Percentiles rank a stretch among this genome's conserved stretches.
phyloP scores from a whole-genome alignment of 2,329 filamentous ascomycete genomes.

The Onygenales sp. region DNA sequence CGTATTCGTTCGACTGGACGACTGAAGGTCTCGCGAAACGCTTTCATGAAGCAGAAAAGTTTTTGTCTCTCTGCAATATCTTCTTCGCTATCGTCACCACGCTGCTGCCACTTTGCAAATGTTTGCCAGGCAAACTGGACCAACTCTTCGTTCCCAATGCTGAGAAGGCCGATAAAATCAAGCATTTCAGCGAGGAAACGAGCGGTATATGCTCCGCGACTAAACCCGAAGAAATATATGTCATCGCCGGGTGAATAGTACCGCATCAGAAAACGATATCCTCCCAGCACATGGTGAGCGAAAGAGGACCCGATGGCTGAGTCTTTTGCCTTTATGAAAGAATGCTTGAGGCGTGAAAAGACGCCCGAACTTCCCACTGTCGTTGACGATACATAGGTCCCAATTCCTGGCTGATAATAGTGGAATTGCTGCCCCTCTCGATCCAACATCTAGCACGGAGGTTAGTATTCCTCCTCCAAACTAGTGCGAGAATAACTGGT shows the following conservation, averaged over 20 bases:
- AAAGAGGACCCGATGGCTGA: constrained; percentile 25
- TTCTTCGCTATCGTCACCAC: constrained; percentile 15
- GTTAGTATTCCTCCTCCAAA: background rate
- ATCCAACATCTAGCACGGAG: constrained; percentile 30
- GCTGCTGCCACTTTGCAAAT: constrained; percentile 23
- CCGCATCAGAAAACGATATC: constrained; percentile 48
- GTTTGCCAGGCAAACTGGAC: constrained; percentile 39
- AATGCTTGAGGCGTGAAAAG: constrained; percentile 14
- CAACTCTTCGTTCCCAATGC: constrained; percentile 45
- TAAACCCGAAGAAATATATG: constrained; percentile 50
- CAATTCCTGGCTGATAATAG: constrained; percentile 28
- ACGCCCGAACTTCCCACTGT: constrained; percentile 23
- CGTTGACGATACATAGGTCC: constrained; percentile 33
- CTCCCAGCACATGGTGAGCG: constrained; percentile 43
- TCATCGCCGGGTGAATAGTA: constrained; percentile 43
- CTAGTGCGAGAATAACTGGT: background rate
- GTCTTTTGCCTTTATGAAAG: constrained; percentile 12
- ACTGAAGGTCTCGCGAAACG: constrained; percentile 43
- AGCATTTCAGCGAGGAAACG: constrained; percentile 46
- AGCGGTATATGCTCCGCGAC: constrained; percentile 44
- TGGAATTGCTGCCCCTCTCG: constrained; percentile 12
- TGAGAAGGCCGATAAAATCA: constrained; percentile 40
- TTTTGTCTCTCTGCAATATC: constrained; percentile 7
- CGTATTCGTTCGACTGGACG: constrained; percentile 38
- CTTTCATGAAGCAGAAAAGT: constrained; percentile 25